Base-by-base conservation (phyloP, 306 rosid species). In the Morella rubra region DNA sequence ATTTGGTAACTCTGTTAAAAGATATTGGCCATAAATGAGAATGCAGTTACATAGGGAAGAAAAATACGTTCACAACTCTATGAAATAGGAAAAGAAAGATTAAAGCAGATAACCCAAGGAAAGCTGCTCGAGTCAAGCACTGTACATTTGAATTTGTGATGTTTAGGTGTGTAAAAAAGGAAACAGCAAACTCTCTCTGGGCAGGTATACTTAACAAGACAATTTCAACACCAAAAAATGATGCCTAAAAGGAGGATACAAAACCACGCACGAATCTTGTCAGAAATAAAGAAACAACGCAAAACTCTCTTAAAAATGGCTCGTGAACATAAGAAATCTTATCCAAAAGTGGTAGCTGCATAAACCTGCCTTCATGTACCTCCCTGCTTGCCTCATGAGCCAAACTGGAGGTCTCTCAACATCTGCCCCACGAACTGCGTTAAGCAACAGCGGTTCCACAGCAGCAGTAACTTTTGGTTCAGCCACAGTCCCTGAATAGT, bases 321-420 rank as follows among this genome's bases (percentile, higher is more conserved):
- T 7, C 19, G 46, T 14, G 46, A 54, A 76, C 27, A 53, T 52
- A 18, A 79, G 65, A 15, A 32, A 16, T 7, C 6, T 52, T 73
- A 80, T 11, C 61, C 52, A 20, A 85, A 41, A 80, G 19, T 41
- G 46, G 27, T 77, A 82, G 78, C 71, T 69, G 77, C 45, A 85
- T 83, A 83, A 85, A 91, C 96, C 90, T 91, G 92, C 98, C 98
- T 93, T 93, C 98, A 93, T 93, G 84, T 93, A 93, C 92, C 98
- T 91, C 96, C 99, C 99, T 20, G 99, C 99, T 86, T 95, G 99
- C 84, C 99, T 89, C 99, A 95, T 95, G 67, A 95, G 95, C 99
- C 99, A 95, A 88, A 95, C 99, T 3, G 99, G 99, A 49, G 99
- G 99, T 58, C 99, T 90, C 44, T 92, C 99, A 46, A 95, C 92